phyloP scores from a whole-genome alignment of 805 yeast species.

The Pichia gijzeniarum region DNA sequence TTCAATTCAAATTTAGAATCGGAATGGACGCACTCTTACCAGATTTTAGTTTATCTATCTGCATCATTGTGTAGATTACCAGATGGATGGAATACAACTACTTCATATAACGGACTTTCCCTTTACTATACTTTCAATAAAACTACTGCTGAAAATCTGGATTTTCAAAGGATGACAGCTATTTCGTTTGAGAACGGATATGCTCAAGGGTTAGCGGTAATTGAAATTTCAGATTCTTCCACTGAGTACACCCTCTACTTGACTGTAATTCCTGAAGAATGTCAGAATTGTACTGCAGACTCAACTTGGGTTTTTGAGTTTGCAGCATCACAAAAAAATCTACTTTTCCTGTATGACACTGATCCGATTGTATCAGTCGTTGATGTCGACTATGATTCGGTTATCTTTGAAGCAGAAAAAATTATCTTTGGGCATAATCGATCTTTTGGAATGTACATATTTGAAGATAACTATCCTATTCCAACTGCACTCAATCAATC shows the following conservation, averaged over 20 bases:
- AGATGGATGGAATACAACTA: constrained; percentile 9
- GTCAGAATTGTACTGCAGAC: constrained; percentile 16
- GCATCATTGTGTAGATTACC: constrained; percentile 44
- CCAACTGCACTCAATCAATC: constrained; percentile 43
- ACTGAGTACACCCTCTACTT: constrained; percentile 14
- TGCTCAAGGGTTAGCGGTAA: constrained; percentile 18
- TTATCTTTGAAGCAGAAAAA: constrained; percentile 53
- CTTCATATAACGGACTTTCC: constrained; percentile 19
- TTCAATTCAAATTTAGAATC: constrained; percentile 5
- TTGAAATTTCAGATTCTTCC: constrained; percentile 6
- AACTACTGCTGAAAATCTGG: constrained; percentile 10
- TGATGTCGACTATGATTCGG: constrained; percentile 66
- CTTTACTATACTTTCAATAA: constrained; percentile 25
- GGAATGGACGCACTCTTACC: constrained; percentile 29
- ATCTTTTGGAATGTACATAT: constrained; percentile 40
- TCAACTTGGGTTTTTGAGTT: constrained; percentile 54
- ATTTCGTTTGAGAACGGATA: constrained; percentile 23
- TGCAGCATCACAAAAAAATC: constrained; percentile 56
- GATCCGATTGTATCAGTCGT: constrained; percentile 48
- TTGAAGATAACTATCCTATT: constrained; percentile 34
- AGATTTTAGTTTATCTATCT: constrained; percentile 42
- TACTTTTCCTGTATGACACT: constrained; percentile 66
- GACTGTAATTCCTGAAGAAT: constrained; percentile 20
- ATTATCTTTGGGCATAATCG: constrained; percentile 2
- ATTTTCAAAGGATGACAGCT: constrained; percentile 11